These are phyloP conservation scores for Coemansia sp. DNA, from an alignment of 192 early-diverging fungal genomes.

Conservation along the genomic window DNA sequence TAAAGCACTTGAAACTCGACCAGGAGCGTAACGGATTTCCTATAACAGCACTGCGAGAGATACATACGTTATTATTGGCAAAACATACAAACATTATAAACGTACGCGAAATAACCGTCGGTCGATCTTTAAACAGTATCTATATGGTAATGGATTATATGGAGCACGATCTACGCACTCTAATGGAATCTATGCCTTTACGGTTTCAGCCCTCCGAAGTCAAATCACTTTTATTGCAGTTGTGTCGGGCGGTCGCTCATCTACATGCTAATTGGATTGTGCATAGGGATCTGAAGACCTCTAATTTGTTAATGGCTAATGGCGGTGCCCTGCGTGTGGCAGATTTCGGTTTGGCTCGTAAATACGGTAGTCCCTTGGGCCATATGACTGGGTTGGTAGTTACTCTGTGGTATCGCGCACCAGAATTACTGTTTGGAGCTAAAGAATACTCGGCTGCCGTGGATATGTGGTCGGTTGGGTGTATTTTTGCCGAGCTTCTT, in stretches of 20 bases:
- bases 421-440: slow-evolving; percentile 91
- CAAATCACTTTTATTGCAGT: slow-evolving; percentile 76
- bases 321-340: slow-evolving; percentile 91
- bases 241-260: slow-evolving; percentile 80
- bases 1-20: slow-evolving; percentile 78
- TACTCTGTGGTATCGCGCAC: slow-evolving; percentile 96
- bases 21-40: slow-evolving; percentile 83
- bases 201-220: slow-evolving; percentile 86
- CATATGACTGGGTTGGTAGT: slow-evolving; percentile 93
- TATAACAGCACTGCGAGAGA: slow-evolving; percentile 77
- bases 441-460: slow-evolving; percentile 83
- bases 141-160: slow-evolving; percentile 99
- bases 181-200: slow-evolving; percentile 83
- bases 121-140: slow-evolving; percentile 64
- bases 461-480: slow-evolving; percentile 98
- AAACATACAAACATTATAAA: slow-evolving; percentile 86
- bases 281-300: slow-evolving; percentile 91
- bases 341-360: slow-evolving; percentile 96
- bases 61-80: slow-evolving; percentile 73
- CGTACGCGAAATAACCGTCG: slow-evolving; percentile 78
- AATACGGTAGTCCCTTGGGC: slow-evolving; percentile 77
- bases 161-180: slow-evolving; percentile 90
- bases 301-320: slow-evolving; percentile 75
- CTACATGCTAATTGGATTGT: slow-evolving; percentile 88
- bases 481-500: slow-evolving; percentile 95